phyloP scores from a whole-genome alignment of 1,284 basidiomycete genomes.

The Apiotrichum mycotoxinovorans region DNA sequence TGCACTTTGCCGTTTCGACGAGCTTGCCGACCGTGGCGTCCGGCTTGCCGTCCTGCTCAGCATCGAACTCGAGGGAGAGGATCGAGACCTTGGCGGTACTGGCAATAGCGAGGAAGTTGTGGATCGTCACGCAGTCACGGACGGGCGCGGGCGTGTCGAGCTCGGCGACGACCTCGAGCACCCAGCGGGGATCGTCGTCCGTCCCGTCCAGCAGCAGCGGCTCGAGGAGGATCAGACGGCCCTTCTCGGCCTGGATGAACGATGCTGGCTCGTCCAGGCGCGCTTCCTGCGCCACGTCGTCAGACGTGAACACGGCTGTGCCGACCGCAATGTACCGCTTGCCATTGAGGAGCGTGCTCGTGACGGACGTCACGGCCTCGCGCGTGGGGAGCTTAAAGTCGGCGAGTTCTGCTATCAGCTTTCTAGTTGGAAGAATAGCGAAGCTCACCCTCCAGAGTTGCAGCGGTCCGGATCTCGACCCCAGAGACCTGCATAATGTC shows the following conservation, averaged over 20 bases:
- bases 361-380: constrained; percentile 35
- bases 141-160: constrained; percentile 22
- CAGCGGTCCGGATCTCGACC: constrained; percentile 66
- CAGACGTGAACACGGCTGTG: constrained; percentile 35
- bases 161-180: constrained; percentile 20
- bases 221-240: constrained; percentile 40
- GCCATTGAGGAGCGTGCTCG: constrained; percentile 29
- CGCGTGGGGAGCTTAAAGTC: constrained; percentile 24
- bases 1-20: constrained; percentile 59
- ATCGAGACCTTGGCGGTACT: constrained; percentile 61
- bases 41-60: not conserved
- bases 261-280: constrained; percentile 22
- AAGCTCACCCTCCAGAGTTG: constrained; percentile 61
- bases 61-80: constrained; percentile 17
- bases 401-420: constrained; percentile 26
- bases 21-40: constrained; percentile 33
- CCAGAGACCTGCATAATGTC: constrained; percentile 56
- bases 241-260: constrained; percentile 29
- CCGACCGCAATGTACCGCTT: constrained; percentile 42
- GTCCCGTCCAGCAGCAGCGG: constrained; percentile 2
- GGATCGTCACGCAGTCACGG: constrained; percentile 26
- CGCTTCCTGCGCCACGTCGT: constrained; percentile 31
- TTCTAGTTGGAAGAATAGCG: not conserved
- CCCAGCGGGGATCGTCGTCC: constrained; percentile 15
- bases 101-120: constrained; percentile 57